Base-by-base conservation (phyloP, 225 moss, liverwort and hornwort genomes). In the Marchantia paleacea region DNA sequence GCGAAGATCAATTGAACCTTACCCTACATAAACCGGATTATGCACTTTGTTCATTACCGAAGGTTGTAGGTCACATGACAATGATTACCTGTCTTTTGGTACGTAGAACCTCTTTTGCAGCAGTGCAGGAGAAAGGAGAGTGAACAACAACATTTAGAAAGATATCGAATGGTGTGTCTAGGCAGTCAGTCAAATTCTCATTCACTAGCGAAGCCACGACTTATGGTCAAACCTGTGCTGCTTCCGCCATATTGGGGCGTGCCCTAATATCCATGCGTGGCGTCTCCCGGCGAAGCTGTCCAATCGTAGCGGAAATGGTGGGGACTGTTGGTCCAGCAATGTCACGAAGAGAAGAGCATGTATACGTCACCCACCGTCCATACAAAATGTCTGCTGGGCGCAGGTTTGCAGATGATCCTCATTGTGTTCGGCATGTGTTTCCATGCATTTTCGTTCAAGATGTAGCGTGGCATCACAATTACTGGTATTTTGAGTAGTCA, bases 1-100 rank as follows among this genome's bases (percentile, higher is more conserved):
- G 85, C 2, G 85, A 85, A 81, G 85, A 85, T 7, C 79, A 85
- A 22, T 78, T 85, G 12, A 85, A 85, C 54, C 82, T 85, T 51
- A 82, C 79, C 29, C 60, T 81, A 26, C 85, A 85, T 66, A 85
- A 85, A n/a, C 85, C 85, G 48, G 85, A 82, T 28, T 85, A 55
- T 28, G 85, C 61, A 9, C 69, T 85, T 0, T 85, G 85, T 49
- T 82, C 85, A 13, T 74, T 85, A 25, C 85, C 73, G 0, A 85
- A 85, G 75, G 85, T 64, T 61, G 79, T 82, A 28, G 85, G 85
- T 8, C 82, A 79, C 26, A 47, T 3, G 16, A 79, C 82, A 29
- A 28, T 66, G 28, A 79, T 85, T 12, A 78, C 82, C 8, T 82
- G 85, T 79, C 82, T 85, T 10, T 31, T 85, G 74, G 85, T 85